Evolutionary conservation across 208 protist species (phyloP), one percentile per base, ranked within the genome.

Genomic region (Leptomonas seymouri): DNA sequence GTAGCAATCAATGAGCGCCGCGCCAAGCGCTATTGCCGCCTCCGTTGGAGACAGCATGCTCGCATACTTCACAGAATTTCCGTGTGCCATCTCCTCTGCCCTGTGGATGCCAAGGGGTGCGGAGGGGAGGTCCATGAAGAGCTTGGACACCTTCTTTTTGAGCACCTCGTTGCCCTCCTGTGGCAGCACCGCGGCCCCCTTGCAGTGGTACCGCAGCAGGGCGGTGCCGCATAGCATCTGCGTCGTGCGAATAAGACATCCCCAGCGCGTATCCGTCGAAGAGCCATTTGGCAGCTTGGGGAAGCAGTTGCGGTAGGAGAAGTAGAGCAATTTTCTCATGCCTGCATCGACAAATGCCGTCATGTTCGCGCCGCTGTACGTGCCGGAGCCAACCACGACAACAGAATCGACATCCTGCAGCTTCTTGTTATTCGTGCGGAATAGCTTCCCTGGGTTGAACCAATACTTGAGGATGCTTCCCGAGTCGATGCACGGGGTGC

Each of bases 191-290:
- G 45, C 58, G 18, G 61, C 71, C n/a, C 71, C 71, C 20, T 65
- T 36, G 62, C 62, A 59, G 41, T 76, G 45, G 28, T 76, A 83
- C 20, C 82, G 78, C 68, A 93, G 60, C 48, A 93, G 70, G 12
- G 77, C 81, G 9, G 85, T 61, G 0, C 62, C 90, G 20, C 96
- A 60, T 28, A 97, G 49, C 93, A 97, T 97, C 74, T 98, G 93
- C 0, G 84, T 90, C 14, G 90, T 87, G 41, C 96, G 90, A 39
- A 97, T 71, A 60, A 97, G 86, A 64, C 96, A 98, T 0, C 96
- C 96, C 94, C 96, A 98, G 16, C 73, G 71, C 5, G 82, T 54
- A 78, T 98, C 95, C 6, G 83, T 87, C 3, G 80, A 91, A n/a
- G 64, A 69, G 11, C 86, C 87, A 41, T 91, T 87, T 5, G 75